Base-by-base conservation (phyloP, 2,329 filamentous ascomycete species). In the Trichoderma pleuroti region DNA sequence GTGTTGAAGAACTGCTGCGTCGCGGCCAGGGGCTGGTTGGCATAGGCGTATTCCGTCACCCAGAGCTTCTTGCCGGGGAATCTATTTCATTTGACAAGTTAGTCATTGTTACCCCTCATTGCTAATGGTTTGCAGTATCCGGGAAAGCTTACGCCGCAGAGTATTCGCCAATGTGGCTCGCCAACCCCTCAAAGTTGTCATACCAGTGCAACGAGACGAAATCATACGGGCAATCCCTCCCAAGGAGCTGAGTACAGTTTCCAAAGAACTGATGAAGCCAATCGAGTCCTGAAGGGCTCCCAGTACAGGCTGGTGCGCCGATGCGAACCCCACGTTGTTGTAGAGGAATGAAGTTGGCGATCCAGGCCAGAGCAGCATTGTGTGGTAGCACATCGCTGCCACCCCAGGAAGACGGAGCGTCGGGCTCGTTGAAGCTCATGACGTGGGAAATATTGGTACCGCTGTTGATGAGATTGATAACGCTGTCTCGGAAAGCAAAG, bases 381-480 rank as follows among this genome's bases (percentile, higher is more conserved):
- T 82, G 78, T 0, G 91, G 88, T 2, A 82, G 78, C 24, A 94
- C 81, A 72, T 87, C 82, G 73, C 87, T 91, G 5, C 92, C 92
- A 46, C 91, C 91, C 12, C 82, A 85, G 1, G 77, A 75, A 1
- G 76, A 73, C 2, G 82, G 78, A 14, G 86, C 88, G 76, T 95
- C 92, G 0, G 93, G 93, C 77, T 96, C 93, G 80, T 96, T 95
- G 84, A 94, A 94, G 34, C 84, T 86, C 28, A 95, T 82, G 3
- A 93, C 87, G 75, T 93, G 87, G 10, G 82, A 85, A 76, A 94
- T 88, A 72, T 90, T 89, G 73, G 82, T 79, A 5, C 85, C 85
- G 49, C 78, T 70, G 8, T 77, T 75, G 68, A 93, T 84, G 62
- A 90, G 83, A 1, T 75, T 73, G 74, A 84, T 85, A 54, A 95